These are phyloP conservation scores for Aspergillus novofumigatus DNA, from an alignment of 2,329 filamentous ascomycete genomes.

Conservation along the genomic window DNA sequence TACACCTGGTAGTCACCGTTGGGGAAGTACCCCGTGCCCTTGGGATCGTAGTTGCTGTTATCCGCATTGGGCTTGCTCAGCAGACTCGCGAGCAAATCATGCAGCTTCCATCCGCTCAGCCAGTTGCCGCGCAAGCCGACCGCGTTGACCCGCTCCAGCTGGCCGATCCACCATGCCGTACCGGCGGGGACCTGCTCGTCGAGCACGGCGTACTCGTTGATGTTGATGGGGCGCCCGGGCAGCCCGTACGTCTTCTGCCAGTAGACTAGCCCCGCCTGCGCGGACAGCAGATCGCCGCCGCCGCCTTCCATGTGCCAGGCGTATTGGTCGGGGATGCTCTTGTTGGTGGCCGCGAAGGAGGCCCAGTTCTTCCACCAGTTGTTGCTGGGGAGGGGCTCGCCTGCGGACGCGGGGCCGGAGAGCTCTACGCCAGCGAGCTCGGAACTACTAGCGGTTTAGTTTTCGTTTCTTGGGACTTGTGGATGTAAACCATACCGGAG, in stretches of 20 bases:
- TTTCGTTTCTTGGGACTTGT: no score
- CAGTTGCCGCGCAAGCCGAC: constrained; percentile 46
- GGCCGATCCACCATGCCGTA: constrained; percentile 45
- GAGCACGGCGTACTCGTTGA: constrained; percentile 48
- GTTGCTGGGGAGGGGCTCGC: constrained; percentile 27
- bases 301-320: constrained; percentile 42
- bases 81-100: constrained; percentile 45
- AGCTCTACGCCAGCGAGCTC: constrained; percentile 21
- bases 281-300: constrained; percentile 26
- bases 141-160: constrained; percentile 38
- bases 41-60: constrained; percentile 14
- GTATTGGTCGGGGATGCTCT: constrained; percentile 43
- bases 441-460: neutral
- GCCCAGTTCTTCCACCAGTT: constrained; percentile 43
- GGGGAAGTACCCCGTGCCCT: constrained; percentile 36
- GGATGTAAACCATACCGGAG: constrained; percentile 28
- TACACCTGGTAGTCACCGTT: constrained; percentile 47
- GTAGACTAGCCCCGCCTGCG: constrained; percentile 20
- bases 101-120: constrained; percentile 38
- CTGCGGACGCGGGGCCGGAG: constrained; percentile 38
- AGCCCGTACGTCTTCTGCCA: constrained; percentile 28
- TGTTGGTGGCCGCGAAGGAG: constrained; percentile 31
- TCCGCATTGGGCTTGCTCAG: constrained; percentile 30
- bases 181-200: constrained; percentile 41
- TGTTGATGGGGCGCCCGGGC: constrained; percentile 37